phyloP scores from a whole-genome alignment of 305 asterid genomes.

The Lippia alba region DNA sequence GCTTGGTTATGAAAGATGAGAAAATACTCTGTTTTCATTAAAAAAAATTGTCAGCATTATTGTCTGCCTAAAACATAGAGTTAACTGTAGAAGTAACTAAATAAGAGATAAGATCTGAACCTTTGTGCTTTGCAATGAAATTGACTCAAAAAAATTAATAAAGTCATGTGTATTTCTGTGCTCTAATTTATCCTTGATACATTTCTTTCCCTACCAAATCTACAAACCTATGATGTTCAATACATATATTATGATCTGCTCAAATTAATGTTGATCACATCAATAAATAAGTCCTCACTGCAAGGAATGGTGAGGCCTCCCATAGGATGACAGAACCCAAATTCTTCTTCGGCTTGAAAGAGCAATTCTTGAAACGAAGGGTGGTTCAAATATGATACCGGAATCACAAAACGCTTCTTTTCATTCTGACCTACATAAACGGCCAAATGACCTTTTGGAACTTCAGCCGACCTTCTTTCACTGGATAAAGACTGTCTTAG shows the following conservation, averaged over 20 bases:
- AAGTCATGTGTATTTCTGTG: too few species aligned
- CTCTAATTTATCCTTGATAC: too few species aligned
- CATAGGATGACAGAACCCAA: slow-evolving; percentile 49
- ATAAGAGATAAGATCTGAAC: too few species aligned
- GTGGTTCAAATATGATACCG: slow-evolving; percentile 38
- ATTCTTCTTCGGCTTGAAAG: slow-evolving; percentile 46
- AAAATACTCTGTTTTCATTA: too few species aligned
- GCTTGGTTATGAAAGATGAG: too few species aligned
- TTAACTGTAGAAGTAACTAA: too few species aligned
- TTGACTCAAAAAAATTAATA: too few species aligned
- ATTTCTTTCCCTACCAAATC: too few species aligned
- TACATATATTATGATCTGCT: not conserved
- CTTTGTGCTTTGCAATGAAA: too few species aligned
- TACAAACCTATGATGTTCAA: too few species aligned
- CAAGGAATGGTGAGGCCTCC: slow-evolving; percentile 53
- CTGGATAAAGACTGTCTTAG: slow-evolving; percentile 29
- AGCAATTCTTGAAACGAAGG: slow-evolving; percentile 41
- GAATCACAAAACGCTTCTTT: slow-evolving; percentile 41
- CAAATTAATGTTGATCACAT: slow-evolving; percentile 15
- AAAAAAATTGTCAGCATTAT: too few species aligned
- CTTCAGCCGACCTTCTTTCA: not conserved
- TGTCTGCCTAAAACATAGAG: too few species aligned
- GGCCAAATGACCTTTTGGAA: slow-evolving; percentile 10
- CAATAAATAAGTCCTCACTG: slow-evolving; percentile 36
- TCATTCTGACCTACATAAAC: slow-evolving; percentile 48